Evolutionary conservation across 805 yeast species (phyloP).

Genomic region (Candida easanensis): DNA sequence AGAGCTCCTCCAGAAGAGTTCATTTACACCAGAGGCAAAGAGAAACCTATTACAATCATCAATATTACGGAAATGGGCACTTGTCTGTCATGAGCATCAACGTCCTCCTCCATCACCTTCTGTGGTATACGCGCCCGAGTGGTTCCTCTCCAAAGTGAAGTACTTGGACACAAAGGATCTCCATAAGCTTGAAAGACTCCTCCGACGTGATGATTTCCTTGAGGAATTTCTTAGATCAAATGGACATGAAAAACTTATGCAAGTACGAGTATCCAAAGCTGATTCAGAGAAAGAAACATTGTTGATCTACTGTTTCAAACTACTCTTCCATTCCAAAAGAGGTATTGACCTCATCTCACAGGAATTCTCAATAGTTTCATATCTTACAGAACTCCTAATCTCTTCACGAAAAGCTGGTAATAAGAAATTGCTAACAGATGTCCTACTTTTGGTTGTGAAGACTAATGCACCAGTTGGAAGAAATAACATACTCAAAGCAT

Average conservation of each 20-base stretch:
- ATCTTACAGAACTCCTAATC: constrained; percentile 44
- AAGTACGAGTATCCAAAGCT: constrained; percentile 41
- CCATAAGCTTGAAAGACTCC: constrained; percentile 24
- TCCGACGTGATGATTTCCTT: constrained; percentile 26
- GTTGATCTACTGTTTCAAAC: constrained; percentile 48
- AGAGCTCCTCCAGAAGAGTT: constrained; percentile 18
- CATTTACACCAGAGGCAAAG: constrained; percentile 24
- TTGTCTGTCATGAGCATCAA: constrained; percentile 27
- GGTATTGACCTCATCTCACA: constrained; percentile 29
- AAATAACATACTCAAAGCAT: constrained; percentile 27
- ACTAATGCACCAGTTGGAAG: constrained; percentile 31
- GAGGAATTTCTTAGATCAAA: constrained; percentile 43
- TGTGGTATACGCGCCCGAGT: constrained; percentile 14
- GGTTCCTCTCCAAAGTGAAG: constrained; percentile 21
- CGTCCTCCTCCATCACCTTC: background rate
- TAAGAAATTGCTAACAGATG: constrained; percentile 51
- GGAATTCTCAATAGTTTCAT: constrained; percentile 23
- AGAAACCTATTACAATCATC: constrained; percentile 18
- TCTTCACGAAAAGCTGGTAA: constrained; percentile 50
- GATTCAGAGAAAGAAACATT: constrained; percentile 51
- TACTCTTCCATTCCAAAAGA: constrained; percentile 37
- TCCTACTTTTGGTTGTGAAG: constrained; percentile 35
- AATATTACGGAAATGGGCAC: constrained; percentile 25
- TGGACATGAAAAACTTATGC: constrained; percentile 50
- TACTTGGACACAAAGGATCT: constrained; percentile 18